A percentile compares a stretch with the other conserved stretches of the same genome.
Evolutionary conservation across 202 grass and related monocot species (phyloP).

Genomic region (Alloteropsis angusta): DNA sequence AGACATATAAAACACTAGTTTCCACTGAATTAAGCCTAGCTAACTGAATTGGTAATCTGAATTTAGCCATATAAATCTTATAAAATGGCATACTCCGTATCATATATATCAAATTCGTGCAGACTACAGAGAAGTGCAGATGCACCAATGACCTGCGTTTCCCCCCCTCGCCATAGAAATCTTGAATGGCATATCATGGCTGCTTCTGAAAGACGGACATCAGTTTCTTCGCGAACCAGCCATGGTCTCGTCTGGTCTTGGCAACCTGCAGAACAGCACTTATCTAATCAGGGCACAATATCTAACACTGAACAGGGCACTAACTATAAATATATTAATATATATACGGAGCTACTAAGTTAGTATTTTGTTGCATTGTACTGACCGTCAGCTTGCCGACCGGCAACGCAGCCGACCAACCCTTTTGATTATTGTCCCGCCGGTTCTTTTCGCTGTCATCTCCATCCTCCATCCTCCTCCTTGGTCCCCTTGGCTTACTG

Average conservation of each 20-base stretch:
- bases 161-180: too few relatives aligned
- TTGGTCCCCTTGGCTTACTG: not conserved
- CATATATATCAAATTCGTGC: too few relatives aligned
- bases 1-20: too few relatives aligned
- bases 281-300: not conserved
- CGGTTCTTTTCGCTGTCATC: not conserved
- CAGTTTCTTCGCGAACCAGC: constrained; percentile 7
- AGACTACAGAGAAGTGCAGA: too few relatives aligned
- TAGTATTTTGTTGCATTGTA: not conserved
- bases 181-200: not conserved
- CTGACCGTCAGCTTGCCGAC: constrained; percentile 15
- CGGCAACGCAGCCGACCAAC: constrained; percentile 18
- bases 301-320: not conserved
- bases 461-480: not conserved
- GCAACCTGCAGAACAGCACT: not conserved
- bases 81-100: too few relatives aligned
- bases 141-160: too few relatives aligned
- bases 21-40: too few relatives aligned
- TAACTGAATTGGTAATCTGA: too few relatives aligned
- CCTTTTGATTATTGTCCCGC: not conserved
- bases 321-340: not conserved
- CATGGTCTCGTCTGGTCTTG: not conserved
- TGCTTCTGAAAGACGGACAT: not conserved
- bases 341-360: not conserved
- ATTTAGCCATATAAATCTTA: too few relatives aligned